These are phyloP conservation scores for Zygnema cylindricum DNA, from an alignment of 139 green algal genomes.

Conservation along the genomic window DNA sequence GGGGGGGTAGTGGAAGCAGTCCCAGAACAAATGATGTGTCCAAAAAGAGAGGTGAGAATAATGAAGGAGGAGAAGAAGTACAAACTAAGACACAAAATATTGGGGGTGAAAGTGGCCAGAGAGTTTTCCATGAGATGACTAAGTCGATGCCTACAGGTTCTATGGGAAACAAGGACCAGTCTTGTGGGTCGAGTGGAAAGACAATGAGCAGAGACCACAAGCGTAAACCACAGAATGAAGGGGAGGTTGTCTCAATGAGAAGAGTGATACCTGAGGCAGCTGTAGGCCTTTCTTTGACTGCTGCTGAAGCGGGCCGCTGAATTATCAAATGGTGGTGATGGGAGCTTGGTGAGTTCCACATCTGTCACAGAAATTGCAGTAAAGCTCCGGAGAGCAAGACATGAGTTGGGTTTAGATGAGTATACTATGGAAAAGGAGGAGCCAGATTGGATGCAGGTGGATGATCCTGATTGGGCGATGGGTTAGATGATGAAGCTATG, in stretches of 20 bases:
- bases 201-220: background rate
- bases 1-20: background rate
- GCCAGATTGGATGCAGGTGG: too few relatives aligned
- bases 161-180: too few relatives aligned
- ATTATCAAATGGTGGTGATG: background rate
- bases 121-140: background rate
- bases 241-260: background rate
- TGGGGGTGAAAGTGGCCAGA: background rate
- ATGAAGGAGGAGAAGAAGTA: background rate
- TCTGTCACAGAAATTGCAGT: background rate
- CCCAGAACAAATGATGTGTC: too few relatives aligned
- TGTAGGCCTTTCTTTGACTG: background rate
- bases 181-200: too few relatives aligned
- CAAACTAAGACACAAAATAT: background rate
- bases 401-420: background rate
- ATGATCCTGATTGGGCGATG: background rate
- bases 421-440: background rate
- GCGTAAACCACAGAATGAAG: background rate
- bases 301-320: background rate
- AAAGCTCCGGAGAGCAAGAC: background rate
- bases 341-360: background rate
- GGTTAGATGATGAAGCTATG: background rate
- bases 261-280: background rate
- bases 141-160: background rate
- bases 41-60: too few relatives aligned